Evolutionary conservation across 768 basidiomycete species (phyloP).

Genomic region (Pleurotus cornucopiae): DNA sequence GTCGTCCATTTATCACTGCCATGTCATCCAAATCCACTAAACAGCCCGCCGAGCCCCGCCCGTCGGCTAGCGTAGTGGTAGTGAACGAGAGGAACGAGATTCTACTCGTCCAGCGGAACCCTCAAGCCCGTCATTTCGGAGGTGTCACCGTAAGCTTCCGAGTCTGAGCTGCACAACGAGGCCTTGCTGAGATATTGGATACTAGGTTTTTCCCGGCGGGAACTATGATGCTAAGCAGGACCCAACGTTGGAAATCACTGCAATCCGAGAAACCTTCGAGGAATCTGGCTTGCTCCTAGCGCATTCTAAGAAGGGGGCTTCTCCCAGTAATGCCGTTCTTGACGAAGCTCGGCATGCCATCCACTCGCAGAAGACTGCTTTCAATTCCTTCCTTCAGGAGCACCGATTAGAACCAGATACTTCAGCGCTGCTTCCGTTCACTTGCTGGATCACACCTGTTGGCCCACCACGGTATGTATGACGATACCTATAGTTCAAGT

Average conservation of each 20-base stretch:
- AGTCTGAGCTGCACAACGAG: neutral
- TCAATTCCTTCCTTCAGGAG: conserved; percentile 47
- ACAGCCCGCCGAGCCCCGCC: conserved; percentile 36
- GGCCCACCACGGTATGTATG: conserved; percentile 42
- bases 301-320: conserved; percentile 23
- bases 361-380: conserved; percentile 46
- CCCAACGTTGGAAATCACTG: conserved; percentile 50
- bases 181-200: neutral
- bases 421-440: conserved; percentile 58
- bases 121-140: conserved; percentile 56
- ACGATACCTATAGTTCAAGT: neutral
- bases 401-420: conserved; percentile 41
- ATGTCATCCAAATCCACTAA: conserved; percentile 8
- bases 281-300: conserved; percentile 68
- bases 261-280: conserved; percentile 75
- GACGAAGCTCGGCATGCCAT: conserved; percentile 54
- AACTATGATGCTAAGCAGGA: conserved; percentile 64
- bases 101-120: conserved; percentile 67
- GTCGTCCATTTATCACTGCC: neutral
- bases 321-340: conserved; percentile 31
- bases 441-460: conserved; percentile 70
- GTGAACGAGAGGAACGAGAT: conserved; percentile 66
- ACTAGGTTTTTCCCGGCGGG: conserved; percentile 75
- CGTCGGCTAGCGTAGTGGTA: conserved; percentile 64
- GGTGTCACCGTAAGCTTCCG: conserved; percentile 55